Conservation (phyloP, 805 yeast genomes). For the Cyberlindnera bimundalis region DNA sequence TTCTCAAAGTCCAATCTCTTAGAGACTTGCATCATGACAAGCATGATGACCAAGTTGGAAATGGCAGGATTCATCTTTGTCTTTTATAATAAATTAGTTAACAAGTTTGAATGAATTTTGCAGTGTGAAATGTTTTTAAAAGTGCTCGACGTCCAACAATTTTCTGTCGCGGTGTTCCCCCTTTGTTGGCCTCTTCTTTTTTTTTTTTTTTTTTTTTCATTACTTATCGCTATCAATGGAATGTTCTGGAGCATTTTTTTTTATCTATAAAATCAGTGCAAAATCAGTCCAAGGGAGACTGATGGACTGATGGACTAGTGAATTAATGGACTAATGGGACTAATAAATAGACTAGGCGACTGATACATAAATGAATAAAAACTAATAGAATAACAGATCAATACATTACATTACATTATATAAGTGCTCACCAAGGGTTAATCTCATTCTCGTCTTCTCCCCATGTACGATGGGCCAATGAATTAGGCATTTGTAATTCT, state of each 20-base stretch:
- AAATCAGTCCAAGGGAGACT: too few species aligned
- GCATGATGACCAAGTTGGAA: conserved; percentile 83
- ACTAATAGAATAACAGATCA: too few species aligned
- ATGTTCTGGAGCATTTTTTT: not conserved
- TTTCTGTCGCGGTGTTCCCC: not conserved
- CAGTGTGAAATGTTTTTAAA: too few species aligned
- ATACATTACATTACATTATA: too few species aligned
- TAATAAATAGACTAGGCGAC: too few species aligned
- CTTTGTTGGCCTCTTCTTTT: not conserved
- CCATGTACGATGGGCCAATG: conserved; percentile 51
- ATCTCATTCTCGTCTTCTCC: conserved; percentile 50
- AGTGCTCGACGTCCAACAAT: not conserved
- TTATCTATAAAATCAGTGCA: too few species aligned
- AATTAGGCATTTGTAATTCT: conserved; percentile 45
- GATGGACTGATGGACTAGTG: too few species aligned
- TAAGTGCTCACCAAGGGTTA: conserved; percentile 82
- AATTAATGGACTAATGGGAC: too few species aligned
- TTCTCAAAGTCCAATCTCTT: conserved; percentile 86
- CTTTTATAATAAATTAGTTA: too few species aligned
- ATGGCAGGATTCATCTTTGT: conserved; percentile 78
- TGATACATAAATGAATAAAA: too few species aligned
- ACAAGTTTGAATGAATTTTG: too few species aligned
- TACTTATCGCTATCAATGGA: too few species aligned
- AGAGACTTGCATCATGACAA: conserved; percentile 93
- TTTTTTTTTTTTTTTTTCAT: not conserved